phyloP scores from a whole-genome alignment of 176 grass and related monocot genomes.

The Puccinellia tenuiflora region DNA sequence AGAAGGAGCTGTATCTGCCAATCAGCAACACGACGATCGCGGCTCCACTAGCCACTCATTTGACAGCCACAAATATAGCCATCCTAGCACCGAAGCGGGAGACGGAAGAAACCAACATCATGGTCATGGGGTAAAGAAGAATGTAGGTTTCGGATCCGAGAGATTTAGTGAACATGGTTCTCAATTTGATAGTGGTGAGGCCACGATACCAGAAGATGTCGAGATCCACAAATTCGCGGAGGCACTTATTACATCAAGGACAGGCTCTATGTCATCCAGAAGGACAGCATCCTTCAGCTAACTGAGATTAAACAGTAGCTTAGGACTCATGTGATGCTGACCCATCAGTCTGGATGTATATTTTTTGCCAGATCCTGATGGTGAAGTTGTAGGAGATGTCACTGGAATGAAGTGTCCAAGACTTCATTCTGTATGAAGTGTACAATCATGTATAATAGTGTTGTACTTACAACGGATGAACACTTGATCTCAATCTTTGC shows the following conservation, averaged over 20 bases:
- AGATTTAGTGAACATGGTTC: constrained; percentile 6
- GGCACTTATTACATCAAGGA: constrained; percentile 39
- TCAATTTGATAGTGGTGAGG: constrained; percentile 10
- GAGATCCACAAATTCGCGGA: constrained; percentile 61
- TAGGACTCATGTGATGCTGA: constrained; percentile 29
- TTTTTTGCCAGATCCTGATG: constrained; percentile 32
- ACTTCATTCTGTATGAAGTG: constrained; percentile 31
- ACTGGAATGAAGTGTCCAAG: constrained; percentile 13
- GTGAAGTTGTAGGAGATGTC: constrained; percentile 22
- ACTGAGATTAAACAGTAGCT: constrained; percentile 25
- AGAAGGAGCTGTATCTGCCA: constrained; percentile 14
- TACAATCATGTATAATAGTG: constrained; percentile 33
- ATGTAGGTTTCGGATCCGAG: constrained; percentile 16
- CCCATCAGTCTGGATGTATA: constrained; percentile 37
- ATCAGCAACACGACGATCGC: constrained; percentile 7
- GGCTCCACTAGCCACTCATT: constrained; percentile 21
- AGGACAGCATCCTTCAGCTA: constrained; percentile 35
- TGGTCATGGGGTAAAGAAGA: constrained; percentile 17
- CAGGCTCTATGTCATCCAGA: constrained; percentile 26
- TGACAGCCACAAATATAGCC: constrained; percentile 20
- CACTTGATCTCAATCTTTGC: neutral
- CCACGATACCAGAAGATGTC: constrained; percentile 30
- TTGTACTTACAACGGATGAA: constrained; percentile 14
- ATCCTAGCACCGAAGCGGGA: constrained; percentile 5
- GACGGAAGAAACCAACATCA: constrained; percentile 31